Base-by-base conservation (phyloP, 345 rosid genomes). In the Rhodamnia argentea region DNA sequence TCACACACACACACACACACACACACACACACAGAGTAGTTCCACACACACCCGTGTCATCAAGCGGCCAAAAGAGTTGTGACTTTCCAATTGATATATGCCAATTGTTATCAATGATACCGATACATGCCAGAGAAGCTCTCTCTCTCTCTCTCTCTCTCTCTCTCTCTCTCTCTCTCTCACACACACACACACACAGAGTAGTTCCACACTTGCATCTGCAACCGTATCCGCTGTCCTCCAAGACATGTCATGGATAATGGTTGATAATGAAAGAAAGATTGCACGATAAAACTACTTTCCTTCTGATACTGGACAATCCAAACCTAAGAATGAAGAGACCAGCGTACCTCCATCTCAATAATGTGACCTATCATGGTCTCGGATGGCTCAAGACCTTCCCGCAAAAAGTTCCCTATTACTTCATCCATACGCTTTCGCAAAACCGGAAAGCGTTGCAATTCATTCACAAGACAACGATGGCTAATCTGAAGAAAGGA, bases 391-490 rank as follows among this genome's bases (percentile, higher is more conserved):
- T 94, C 96, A 89, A 97, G 98, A 84, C 99, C 98, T 87, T 94
- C 98, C 64, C 94, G 93, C 86, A 96, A 90, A 87, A 97, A 97
- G 87, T 93, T 90, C 55, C 98, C 95, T 11, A 94, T 91, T 88
- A 97, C 99, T 92, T 97, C 99, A 88, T 97, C 99, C 96, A 96
- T 96, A 64, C 97, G 95, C 92, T 88, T 97, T 88, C 98, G 92
- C 84, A 97, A 90, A 89, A 95, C 91, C 60, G 99, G 99, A 91
- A 97, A 97, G 22, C 98, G 92, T 87, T 94, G 95, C 83, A 92
- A 88, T 88, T 95, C 99, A 87, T 91, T 92, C 86, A 91, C 92
- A 85, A 94, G 91, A 91, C 98, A 97, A 20, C 89, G 93, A 87
- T 95, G 97, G 92, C 99, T 96, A 89, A 97, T 97, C 99, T 97